These are phyloP conservation scores for Trichoderma lentiforme DNA, from an alignment of 2,329 filamentous ascomycete species.

Conservation along the genomic window DNA sequence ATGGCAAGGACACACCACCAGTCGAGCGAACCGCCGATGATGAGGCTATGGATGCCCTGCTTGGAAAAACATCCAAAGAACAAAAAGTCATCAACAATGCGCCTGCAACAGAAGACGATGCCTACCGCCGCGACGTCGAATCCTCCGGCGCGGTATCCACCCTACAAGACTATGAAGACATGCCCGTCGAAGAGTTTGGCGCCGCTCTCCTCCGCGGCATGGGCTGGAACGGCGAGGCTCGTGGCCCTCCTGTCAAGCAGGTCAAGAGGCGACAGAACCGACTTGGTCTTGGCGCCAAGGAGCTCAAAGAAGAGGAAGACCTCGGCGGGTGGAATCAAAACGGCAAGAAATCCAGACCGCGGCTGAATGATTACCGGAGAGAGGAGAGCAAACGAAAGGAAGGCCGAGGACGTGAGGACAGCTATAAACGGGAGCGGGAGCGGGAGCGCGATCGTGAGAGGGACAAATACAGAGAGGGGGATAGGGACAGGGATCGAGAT, in stretches of 20 bases:
- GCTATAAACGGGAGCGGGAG: conserved; percentile 48
- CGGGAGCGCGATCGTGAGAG: conserved; percentile 40
- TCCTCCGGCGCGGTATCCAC: conserved; percentile 72
- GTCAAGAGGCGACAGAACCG: conserved; percentile 73
- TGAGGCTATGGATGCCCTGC: conserved; percentile 63
- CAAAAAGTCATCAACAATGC: conserved; percentile 51
- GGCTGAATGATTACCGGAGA: conserved; percentile 49
- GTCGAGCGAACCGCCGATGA: conserved; percentile 38
- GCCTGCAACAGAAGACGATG: conserved; percentile 56
- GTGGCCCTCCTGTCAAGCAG: conserved; percentile 53
- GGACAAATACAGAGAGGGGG: conserved; percentile 32
- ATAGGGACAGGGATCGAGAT: conserved; percentile 14
- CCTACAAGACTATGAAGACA: conserved; percentile 78
- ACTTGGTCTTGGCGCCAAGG: conserved; percentile 84
- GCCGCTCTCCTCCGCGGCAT: conserved; percentile 86
- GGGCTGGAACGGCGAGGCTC: conserved; percentile 79
- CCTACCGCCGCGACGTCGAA: conserved; percentile 66
- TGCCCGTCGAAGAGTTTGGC: conserved; percentile 93
- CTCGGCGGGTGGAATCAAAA: conserved; percentile 78
- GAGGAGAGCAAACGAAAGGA: conserved; percentile 46
- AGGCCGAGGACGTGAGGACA: conserved; percentile 39
- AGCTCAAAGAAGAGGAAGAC: conserved; percentile 68
- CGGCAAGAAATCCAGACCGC: conserved; percentile 48
- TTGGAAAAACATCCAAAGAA: conserved; percentile 50
- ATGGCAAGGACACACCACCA: neutral